Conservation (phyloP, 176 grass and related monocot species). For the Poa annua region DNA sequence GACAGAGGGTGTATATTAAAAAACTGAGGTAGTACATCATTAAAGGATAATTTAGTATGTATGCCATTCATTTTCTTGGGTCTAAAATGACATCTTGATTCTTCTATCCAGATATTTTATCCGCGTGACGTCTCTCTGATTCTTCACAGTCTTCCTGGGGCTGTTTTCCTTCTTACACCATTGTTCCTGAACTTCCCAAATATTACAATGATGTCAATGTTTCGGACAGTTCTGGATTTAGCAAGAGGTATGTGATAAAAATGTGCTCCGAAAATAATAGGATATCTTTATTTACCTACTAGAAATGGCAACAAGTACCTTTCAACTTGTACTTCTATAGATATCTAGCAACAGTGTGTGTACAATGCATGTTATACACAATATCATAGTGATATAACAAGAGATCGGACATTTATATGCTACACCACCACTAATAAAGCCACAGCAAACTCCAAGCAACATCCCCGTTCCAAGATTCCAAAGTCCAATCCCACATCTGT, state of each 20-base stretch:
- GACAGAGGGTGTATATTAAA: no score
- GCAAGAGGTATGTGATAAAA: slow-evolving; percentile 63
- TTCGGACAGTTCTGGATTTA: slow-evolving; percentile 56
- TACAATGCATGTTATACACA: neutral
- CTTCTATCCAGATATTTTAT: slow-evolving; percentile 81
- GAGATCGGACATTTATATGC: neutral
- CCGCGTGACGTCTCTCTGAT: slow-evolving; percentile 66
- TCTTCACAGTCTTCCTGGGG: slow-evolving; percentile 80
- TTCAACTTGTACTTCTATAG: slow-evolving; percentile 1
- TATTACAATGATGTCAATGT: slow-evolving; percentile 57
- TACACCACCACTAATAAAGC: neutral
- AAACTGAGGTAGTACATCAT: neutral
- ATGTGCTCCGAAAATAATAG: slow-evolving; percentile 30
- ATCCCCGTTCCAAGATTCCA: neutral
- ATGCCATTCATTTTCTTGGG: slow-evolving; percentile 37
- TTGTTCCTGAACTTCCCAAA: slow-evolving; percentile 70
- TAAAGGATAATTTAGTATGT: slow-evolving; percentile 23
- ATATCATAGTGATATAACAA: neutral
- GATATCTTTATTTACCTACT: slow-evolving; percentile 25
- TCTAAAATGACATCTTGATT: slow-evolving; percentile 39
- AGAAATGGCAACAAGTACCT: slow-evolving; percentile 1
- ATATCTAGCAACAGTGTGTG: neutral
- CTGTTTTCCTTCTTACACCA: slow-evolving; percentile 69
- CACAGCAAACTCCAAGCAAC: neutral
- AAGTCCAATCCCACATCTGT: neutral